Conservation (phyloP, 192 early-diverging fungal genomes). For the Haplosporangium gracile region DNA sequence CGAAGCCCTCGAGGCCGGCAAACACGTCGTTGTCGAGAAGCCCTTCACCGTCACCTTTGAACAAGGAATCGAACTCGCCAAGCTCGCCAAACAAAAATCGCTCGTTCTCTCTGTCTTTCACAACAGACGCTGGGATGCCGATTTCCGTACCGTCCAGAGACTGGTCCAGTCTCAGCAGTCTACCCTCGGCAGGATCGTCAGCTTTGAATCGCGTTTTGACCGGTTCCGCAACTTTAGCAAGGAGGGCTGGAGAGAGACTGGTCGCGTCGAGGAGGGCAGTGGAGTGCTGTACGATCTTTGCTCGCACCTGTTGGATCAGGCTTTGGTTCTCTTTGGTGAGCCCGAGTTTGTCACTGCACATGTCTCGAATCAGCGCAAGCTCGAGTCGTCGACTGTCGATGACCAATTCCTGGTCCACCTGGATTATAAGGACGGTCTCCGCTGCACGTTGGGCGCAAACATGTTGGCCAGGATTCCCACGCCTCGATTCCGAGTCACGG, state of each 20-base stretch:
- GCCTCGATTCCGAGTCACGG: conserved; percentile 74
- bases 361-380: conserved; percentile 75
- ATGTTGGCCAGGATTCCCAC: conserved; percentile 78
- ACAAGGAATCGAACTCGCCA: conserved; percentile 71
- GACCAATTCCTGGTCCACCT: conserved; percentile 79
- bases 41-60: conserved; percentile 75
- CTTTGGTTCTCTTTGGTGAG: conserved; percentile 74
- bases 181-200: conserved; percentile 74
- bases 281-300: conserved; percentile 84
- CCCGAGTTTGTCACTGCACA: conserved; percentile 72
- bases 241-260: conserved; percentile 79
- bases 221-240: conserved; percentile 78
- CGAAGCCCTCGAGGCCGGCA: conserved; percentile 71
- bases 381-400: conserved; percentile 61
- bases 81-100: conserved; percentile 67
- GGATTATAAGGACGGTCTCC: conserved; percentile 69
- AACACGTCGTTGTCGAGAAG: conserved; percentile 84
- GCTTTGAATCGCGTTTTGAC: conserved; percentile 82
- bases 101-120: conserved; percentile 80
- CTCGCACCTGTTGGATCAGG: conserved; percentile 75
- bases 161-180: conserved; percentile 63
- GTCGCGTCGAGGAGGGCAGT: conserved; percentile 65
- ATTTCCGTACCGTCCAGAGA: conserved; percentile 80
- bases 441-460: conserved; percentile 71
- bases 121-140: conserved; percentile 86